Conservation (phyloP, 768 basidiomycete species). For the Rhodotorula taiwanensis region DNA sequence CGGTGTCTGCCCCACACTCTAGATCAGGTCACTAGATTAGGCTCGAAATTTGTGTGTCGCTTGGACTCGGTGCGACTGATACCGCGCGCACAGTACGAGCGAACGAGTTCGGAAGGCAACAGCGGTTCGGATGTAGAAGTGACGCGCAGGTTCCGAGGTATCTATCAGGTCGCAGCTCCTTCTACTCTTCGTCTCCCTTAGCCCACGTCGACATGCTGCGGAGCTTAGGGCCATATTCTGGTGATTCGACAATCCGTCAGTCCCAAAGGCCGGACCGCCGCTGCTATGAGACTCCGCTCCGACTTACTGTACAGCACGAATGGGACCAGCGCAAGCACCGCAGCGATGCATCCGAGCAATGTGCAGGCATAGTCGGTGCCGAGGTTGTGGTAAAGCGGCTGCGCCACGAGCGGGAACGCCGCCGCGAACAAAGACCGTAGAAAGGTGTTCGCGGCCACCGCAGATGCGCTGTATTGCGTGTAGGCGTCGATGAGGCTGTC, state of each 20-base stretch:
- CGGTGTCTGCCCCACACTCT: no score
- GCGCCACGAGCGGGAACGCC: constrained; percentile 42
- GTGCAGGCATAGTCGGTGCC: constrained; percentile 39
- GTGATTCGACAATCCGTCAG: no score
- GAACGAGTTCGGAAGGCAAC: no score
- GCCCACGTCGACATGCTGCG: background rate
- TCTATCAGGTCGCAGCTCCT: no score
- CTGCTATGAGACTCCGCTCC: no score
- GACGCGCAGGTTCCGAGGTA: no score
- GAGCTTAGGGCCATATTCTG: background rate
- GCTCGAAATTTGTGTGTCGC: no score
- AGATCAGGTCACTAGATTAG: no score
- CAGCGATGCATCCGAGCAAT: constrained; percentile 30
- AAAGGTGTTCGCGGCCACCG: constrained; percentile 23
- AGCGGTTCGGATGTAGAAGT: no score
- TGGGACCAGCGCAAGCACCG: constrained; percentile 27
- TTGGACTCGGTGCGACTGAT: no score
- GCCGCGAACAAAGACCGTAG: constrained; percentile 17
- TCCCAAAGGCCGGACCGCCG: no score
- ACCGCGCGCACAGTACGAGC: no score
- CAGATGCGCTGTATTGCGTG: constrained; percentile 40
- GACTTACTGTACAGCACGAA: constrained; percentile 12
- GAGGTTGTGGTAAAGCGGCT: constrained; percentile 44
- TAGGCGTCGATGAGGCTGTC: constrained; percentile 38
- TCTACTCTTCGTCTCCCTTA: background rate